These are phyloP conservation scores for Zygosaccharomyces lentus DNA, from an alignment of 805 yeast species.

Conservation along the genomic window DNA sequence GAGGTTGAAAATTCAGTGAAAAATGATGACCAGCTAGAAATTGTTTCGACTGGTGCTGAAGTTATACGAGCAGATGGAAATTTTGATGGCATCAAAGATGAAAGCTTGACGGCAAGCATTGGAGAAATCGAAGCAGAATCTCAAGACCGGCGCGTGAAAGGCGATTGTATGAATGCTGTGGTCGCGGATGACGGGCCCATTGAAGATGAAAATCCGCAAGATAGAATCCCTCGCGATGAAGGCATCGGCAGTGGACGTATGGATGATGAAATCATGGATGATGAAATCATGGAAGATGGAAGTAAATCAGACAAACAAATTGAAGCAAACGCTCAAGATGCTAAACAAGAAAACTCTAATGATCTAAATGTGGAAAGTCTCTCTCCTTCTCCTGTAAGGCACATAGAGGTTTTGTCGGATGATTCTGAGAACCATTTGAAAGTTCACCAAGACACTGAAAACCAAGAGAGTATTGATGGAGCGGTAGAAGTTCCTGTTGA, in stretches of 20 bases:
- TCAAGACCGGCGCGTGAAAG: neutral
- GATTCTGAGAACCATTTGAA: neutral
- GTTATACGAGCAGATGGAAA: neutral
- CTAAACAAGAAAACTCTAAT: neutral
- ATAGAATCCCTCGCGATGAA: neutral
- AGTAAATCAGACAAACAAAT: too few relatives aligned
- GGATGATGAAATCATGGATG: neutral
- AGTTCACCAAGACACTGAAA: neutral
- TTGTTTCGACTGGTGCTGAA: neutral
- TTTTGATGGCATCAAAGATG: neutral
- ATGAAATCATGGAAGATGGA: neutral
- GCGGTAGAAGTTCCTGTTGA: neutral
- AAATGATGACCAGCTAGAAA: conserved; percentile 1
- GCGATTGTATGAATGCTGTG: neutral
- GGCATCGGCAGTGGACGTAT: neutral
- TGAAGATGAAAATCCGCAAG: neutral
- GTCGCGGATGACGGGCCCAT: neutral
- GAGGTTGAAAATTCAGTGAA: neutral
- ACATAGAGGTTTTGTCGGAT: neutral
- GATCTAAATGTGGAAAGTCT: neutral
- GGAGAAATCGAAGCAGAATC: too few relatives aligned
- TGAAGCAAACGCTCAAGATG: neutral
- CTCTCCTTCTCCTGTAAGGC: neutral
- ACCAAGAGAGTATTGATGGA: neutral
- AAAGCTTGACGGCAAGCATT: neutral